Evolutionary conservation across 768 basidiomycete species (phyloP).

Genomic region (Tricholoma saponaceum): DNA sequence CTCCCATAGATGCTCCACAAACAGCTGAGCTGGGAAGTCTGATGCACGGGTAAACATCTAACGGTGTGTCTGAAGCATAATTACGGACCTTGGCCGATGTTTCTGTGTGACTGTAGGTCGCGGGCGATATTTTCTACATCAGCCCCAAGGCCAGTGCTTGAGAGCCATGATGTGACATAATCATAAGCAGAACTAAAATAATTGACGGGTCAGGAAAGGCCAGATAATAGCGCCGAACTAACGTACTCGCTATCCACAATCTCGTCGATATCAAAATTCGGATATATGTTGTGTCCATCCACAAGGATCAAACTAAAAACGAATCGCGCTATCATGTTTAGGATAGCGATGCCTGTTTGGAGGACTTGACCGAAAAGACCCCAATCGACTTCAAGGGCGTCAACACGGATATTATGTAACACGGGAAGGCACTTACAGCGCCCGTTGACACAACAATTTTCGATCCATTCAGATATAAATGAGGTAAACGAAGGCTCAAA

Average conservation of each 20-base stretch:
- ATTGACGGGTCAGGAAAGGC: constrained; percentile 7
- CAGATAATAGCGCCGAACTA: not conserved
- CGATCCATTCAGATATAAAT: constrained; percentile 45
- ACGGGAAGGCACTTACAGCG: constrained; percentile 36
- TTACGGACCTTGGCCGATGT: constrained; percentile 41
- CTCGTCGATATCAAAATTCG: constrained; percentile 26
- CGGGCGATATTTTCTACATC: constrained; percentile 29
- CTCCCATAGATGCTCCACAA: constrained; percentile 45
- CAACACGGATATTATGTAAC: constrained; percentile 1
- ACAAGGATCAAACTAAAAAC: constrained; percentile 26
- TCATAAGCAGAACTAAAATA: constrained; percentile 37
- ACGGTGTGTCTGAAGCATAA: not conserved
- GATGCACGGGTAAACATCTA: not conserved
- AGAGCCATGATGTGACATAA: constrained; percentile 36
- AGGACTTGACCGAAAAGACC: constrained; percentile 43
- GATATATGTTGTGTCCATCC: constrained; percentile 22
- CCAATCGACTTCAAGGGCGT: constrained; percentile 50
- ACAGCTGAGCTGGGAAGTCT: constrained; percentile 46
- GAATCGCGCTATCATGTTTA: constrained; percentile 33
- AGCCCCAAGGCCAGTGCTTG: constrained; percentile 19
- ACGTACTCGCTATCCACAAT: constrained; percentile 11
- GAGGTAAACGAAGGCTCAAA: constrained; percentile 35
- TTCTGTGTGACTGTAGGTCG: constrained; percentile 40
- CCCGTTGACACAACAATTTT: constrained; percentile 35
- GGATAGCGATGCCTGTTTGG: constrained; percentile 32